phyloP scores from a whole-genome alignment of 257 asterid species.

The Solanum chilense region DNA sequence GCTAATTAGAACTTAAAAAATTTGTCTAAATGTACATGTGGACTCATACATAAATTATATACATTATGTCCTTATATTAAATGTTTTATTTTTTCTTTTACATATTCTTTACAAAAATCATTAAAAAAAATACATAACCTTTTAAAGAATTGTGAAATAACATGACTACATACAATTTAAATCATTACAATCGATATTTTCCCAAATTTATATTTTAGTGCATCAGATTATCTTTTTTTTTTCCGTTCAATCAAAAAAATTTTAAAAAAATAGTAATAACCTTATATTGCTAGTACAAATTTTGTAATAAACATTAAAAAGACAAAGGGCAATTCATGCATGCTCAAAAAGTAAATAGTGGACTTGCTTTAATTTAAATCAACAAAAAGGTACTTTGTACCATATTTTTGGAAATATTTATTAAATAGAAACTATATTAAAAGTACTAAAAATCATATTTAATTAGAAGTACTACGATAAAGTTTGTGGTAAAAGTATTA shows the following conservation, averaged over 20 bases:
- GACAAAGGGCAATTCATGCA: not conserved
- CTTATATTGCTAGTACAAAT: not conserved
- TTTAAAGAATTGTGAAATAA: too few relatives aligned
- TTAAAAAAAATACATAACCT: too few relatives aligned
- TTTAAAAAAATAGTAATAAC: not conserved
- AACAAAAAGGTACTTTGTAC: not conserved
- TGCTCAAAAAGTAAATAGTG: not conserved
- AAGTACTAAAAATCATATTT: not conserved
- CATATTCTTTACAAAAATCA: too few relatives aligned
- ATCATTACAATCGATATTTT: too few relatives aligned
- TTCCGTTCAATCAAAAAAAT: not conserved
- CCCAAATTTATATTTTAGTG: not conserved
- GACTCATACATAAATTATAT: not conserved
- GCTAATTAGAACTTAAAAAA: not conserved
- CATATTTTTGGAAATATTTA: too few relatives aligned
- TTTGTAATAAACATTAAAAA: not conserved
- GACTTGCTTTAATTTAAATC: not conserved
- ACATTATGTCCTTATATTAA: too few relatives aligned
- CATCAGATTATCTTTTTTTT: accelerated
- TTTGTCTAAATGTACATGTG: not conserved
- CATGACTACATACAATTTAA: too few relatives aligned
- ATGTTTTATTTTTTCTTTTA: too few relatives aligned
- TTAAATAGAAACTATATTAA: not conserved
- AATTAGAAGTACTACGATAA: not conserved
- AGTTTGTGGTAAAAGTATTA: not conserved